These are phyloP conservation scores for Plenodomus biglobosus DNA, from an alignment of 2,329 filamentous ascomycete species.

Conservation along the genomic window DNA sequence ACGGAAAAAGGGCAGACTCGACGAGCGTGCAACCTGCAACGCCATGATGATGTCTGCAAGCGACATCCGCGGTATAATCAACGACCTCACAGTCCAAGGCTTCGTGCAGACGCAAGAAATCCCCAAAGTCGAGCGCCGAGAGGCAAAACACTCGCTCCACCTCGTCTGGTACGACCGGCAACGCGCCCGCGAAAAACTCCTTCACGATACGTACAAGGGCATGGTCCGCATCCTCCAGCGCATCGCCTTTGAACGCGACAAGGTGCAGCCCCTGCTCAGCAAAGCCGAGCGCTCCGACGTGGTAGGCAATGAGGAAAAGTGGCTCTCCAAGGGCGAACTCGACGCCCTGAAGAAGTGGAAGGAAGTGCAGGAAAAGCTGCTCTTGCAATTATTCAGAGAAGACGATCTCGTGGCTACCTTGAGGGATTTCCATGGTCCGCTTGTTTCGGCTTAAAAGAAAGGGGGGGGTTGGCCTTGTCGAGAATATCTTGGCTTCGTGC, in stretches of 20 bases:
- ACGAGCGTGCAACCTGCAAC: conserved; percentile 83
- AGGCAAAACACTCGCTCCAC: conserved; percentile 82
- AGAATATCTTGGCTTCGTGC: background rate
- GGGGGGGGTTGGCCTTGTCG: background rate
- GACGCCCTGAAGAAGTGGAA: conserved; percentile 66
- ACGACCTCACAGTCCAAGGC: conserved; percentile 81
- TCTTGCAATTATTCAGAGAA: conserved; percentile 76
- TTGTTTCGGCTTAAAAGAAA: conserved; percentile 9
- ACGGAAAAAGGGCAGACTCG: conserved; percentile 84
- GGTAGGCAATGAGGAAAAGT: conserved; percentile 77
- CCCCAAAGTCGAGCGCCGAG: conserved; percentile 79
- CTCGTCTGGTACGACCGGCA: conserved; percentile 88
- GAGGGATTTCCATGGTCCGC: conserved; percentile 59
- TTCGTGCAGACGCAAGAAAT: conserved; percentile 93
- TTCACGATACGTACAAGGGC: conserved; percentile 84
- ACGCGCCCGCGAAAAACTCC: conserved; percentile 66
- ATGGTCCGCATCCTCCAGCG: conserved; percentile 86
- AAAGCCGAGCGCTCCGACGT: conserved; percentile 87
- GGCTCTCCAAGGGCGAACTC: conserved; percentile 73
- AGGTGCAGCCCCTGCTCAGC: conserved; percentile 70
- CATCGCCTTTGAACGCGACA: conserved; percentile 71
- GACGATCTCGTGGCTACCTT: conserved; percentile 85
- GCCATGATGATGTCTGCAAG: conserved; percentile 81
- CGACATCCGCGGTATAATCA: conserved; percentile 81
- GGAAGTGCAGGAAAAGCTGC: conserved; percentile 66